These are phyloP conservation scores for Solidago caesia DNA, from an alignment of 129 eudicot genomes.

Conservation along the genomic window DNA sequence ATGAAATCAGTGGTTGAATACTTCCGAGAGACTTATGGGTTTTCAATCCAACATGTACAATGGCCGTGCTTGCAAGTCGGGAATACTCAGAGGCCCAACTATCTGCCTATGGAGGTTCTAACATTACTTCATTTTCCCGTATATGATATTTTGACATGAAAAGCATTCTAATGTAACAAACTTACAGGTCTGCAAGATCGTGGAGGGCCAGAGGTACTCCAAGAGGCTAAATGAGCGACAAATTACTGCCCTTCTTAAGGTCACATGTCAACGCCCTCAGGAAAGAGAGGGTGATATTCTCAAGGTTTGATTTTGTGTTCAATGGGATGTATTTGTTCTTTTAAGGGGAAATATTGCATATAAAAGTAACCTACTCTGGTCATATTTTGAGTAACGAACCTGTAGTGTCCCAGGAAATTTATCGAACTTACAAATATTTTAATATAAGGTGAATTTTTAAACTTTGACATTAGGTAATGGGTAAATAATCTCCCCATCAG, in stretches of 20 bases:
- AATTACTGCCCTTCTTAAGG: constrained; percentile 85
- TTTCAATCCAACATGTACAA: constrained; percentile 71
- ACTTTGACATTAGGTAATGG: too few relatives aligned
- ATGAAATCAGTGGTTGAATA: constrained; percentile 87
- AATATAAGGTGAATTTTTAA: too few relatives aligned
- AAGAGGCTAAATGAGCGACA: constrained; percentile 84
- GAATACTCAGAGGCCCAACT: constrained; percentile 74
- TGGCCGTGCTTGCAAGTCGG: constrained; percentile 98
- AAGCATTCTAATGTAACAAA: constrained; percentile 2
- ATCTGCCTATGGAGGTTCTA: constrained; percentile 90
- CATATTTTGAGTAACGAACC: too few relatives aligned
- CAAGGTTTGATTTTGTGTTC: constrained; percentile 45
- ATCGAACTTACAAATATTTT: too few relatives aligned
- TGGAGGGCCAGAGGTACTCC: constrained; percentile 89
- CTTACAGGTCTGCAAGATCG: constrained; percentile 84
- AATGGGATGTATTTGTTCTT: background rate
- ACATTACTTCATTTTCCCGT: background rate
- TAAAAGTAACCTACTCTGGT: too few relatives aligned
- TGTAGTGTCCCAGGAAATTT: too few relatives aligned
- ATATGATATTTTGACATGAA: background rate
- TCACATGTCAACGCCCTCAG: constrained; percentile 90
- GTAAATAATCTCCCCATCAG: too few relatives aligned
- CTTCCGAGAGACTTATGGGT: constrained; percentile 76
- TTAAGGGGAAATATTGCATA: too few relatives aligned
- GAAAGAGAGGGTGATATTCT: constrained; percentile 84